A percentile compares a stretch with the other conserved stretches of the same genome.
Conservation (phyloP, 805 yeast species). For the Metschnikowia chrysomelidarum region DNA sequence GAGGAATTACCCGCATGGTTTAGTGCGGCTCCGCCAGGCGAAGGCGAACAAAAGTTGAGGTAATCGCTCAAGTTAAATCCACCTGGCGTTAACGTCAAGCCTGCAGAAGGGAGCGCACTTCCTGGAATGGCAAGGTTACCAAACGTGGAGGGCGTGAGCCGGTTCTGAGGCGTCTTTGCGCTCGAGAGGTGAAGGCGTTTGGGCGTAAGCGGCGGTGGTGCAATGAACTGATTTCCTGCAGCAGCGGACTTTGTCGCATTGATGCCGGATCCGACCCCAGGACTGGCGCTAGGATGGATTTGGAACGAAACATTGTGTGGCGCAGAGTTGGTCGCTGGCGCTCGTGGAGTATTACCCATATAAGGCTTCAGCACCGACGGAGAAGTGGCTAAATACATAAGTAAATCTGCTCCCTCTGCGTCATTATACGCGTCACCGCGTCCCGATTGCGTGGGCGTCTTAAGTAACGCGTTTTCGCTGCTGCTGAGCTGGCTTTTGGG, state of each 20-base stretch:
- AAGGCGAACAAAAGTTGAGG: conserved; percentile 75
- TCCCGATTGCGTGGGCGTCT: conserved; percentile 39
- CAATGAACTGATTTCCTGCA: conserved; percentile 25
- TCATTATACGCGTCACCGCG: conserved; percentile 30
- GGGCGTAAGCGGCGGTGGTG: conserved; percentile 46
- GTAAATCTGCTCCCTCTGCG: conserved; percentile 76
- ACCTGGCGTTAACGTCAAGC: conserved; percentile 51
- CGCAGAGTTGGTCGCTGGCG: conserved; percentile 3
- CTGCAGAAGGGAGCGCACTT: conserved; percentile 37
- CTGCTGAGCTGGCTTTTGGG: conserved; percentile 23
- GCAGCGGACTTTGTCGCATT: conserved; percentile 5
- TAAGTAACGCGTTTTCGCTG: conserved; percentile 17
- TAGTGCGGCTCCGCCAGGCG: conserved; percentile 56
- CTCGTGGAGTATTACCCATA: conserved; percentile 30
- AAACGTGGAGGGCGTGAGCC: conserved; percentile 40
- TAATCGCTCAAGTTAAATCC: conserved; percentile 83
- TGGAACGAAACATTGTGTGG: conserved; percentile 4
- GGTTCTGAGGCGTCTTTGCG: conserved; percentile 39
- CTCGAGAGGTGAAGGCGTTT: conserved; percentile 29
- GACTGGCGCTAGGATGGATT: conserved; percentile 12
- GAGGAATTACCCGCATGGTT: conserved; percentile 8
- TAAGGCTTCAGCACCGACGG: conserved; percentile 62
- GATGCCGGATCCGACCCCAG: conserved; percentile 15
- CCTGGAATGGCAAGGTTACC: conserved; percentile 25
- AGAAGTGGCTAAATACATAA: conserved; percentile 79